Percentiles rank a stretch among this genome's conserved stretches.
Conservation (phyloP, 805 yeast genomes). For the Candida hungchunana region DNA sequence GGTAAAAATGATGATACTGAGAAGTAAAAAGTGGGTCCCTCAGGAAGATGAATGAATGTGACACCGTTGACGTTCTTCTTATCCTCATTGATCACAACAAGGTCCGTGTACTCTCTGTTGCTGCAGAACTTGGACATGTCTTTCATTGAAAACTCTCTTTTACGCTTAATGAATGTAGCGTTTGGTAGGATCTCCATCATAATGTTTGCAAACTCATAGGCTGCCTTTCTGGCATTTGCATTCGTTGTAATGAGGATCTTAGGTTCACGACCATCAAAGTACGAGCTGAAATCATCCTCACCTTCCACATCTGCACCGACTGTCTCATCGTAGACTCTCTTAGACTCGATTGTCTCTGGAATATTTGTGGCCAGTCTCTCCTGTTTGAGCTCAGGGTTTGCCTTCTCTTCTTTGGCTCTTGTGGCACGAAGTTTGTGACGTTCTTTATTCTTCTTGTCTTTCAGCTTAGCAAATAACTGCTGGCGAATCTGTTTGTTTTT, state of each 20-base stretch:
- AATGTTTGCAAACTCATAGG: constrained; percentile 86
- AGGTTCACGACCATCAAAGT: constrained; percentile 42
- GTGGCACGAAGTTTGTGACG: constrained; percentile 75
- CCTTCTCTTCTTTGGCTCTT: constrained; percentile 83
- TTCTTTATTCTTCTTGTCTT: constrained; percentile 69
- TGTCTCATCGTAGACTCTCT: constrained; percentile 28
- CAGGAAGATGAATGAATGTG: constrained; percentile 90
- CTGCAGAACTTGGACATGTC: constrained; percentile 83
- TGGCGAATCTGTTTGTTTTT: constrained; percentile 80
- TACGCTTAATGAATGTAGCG: constrained; percentile 81
- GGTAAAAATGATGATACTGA: constrained; percentile 73
- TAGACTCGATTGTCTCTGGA: constrained; percentile 26
- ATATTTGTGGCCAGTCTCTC: constrained; percentile 53
- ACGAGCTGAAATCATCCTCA: constrained; percentile 27
- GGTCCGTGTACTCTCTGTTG: constrained; percentile 82
- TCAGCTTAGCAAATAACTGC: constrained; percentile 66
- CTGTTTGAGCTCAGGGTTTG: constrained; percentile 75
- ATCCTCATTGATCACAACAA: constrained; percentile 89
- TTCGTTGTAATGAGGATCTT: constrained; percentile 88
- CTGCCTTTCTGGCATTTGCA: constrained; percentile 78
- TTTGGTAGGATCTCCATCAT: constrained; percentile 83
- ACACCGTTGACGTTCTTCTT: constrained; percentile 89
- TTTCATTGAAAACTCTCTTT: constrained; percentile 74
- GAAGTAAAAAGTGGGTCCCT: constrained; percentile 93
- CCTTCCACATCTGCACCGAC: constrained; percentile 27